Base-by-base conservation (phyloP, 495 filamentous ascomycete genomes). In the Parmelia sp. region DNA sequence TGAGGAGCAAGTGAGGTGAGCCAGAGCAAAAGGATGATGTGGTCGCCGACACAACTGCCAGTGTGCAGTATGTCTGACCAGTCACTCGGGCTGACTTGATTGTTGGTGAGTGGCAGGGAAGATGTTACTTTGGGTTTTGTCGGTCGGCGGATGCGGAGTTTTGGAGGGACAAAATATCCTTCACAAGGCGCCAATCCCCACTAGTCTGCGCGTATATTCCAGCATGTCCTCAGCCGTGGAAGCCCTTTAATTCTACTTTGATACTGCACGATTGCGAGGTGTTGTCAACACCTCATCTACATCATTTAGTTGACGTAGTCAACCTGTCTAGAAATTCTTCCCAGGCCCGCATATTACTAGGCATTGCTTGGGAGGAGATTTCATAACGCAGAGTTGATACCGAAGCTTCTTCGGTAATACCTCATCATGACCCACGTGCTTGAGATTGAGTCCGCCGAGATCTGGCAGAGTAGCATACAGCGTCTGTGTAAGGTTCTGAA, bases 71-170 rank as follows among this genome's bases (percentile, higher is more conserved):
- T 57, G 29, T 47, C 2, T 11, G 57, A 29, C 61, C 4, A 39
- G 35, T 33, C 40, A 29, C 42, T 45, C 44, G 31, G n/a, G 60
- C 19, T 57, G 39, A 42, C 49, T 63, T 42, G 66, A 57, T 31
- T 49, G 51, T 64, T 51, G 57, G 58, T 59, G 58, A 67, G 62
- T 67, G 61, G 66, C 62, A 64, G 61, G 62, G 61, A 64, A 67
- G 66, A 61, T 60, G 40, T 39, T 17, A 40, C 60, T 63, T 63
- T 56, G 60, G 49, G 35, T 63, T 63, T 40, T 25, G 61, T 63
- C 61, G 59, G 58, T 35, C 36, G 60, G 57, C 61, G 65, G 61
- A 67, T 63, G 65, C 65, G 64, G 67, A 58, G 61, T 37, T 47
- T 63, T 57, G 61, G 39, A 57, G 53, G 37, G 60, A 58, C 39